A percentile compares a stretch with the other conserved stretches of the same genome.
These are phyloP conservation scores for Paraphoma sp. DNA, from an alignment of 2,329 filamentous ascomycete genomes.

Conservation along the genomic window DNA sequence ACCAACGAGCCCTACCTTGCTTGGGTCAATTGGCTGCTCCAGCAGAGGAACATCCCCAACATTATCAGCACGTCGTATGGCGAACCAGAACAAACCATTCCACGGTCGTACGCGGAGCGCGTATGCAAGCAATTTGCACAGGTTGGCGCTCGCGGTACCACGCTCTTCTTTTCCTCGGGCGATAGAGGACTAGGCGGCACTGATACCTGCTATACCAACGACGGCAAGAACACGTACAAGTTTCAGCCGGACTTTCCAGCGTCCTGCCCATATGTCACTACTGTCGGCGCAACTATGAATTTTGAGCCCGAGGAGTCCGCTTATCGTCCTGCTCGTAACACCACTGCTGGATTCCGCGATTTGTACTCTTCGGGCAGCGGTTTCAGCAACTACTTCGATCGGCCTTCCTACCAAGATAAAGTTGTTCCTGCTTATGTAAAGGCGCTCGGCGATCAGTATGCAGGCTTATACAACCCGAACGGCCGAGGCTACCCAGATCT, in stretches of 20 bases:
- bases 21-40: constrained; percentile 66
- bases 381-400: constrained; percentile 58
- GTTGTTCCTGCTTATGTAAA: constrained; percentile 56
- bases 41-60: constrained; percentile 64
- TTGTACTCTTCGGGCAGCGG: constrained; percentile 61
- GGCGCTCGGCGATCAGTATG: constrained; percentile 50
- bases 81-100: constrained; percentile 70
- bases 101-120: constrained; percentile 64
- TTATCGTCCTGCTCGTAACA: constrained; percentile 39
- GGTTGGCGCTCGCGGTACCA: constrained; percentile 71
- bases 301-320: constrained; percentile 62
- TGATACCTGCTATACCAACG: constrained; percentile 64
- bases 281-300: constrained; percentile 66
- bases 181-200: constrained; percentile 63
- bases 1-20: constrained; percentile 73
- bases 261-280: constrained; percentile 72
- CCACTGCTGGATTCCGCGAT: constrained; percentile 47
- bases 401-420: constrained; percentile 56
- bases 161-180: constrained; percentile 68
- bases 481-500: constrained; percentile 70
- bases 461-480: constrained; percentile 57
- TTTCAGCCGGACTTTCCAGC: constrained; percentile 70
- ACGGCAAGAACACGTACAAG: constrained; percentile 62
- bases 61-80: constrained; percentile 72
- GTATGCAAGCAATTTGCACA: constrained; percentile 70